Conservation (phyloP, 2,329 filamentous ascomycete genomes). For the Hypocreales sp. region DNA sequence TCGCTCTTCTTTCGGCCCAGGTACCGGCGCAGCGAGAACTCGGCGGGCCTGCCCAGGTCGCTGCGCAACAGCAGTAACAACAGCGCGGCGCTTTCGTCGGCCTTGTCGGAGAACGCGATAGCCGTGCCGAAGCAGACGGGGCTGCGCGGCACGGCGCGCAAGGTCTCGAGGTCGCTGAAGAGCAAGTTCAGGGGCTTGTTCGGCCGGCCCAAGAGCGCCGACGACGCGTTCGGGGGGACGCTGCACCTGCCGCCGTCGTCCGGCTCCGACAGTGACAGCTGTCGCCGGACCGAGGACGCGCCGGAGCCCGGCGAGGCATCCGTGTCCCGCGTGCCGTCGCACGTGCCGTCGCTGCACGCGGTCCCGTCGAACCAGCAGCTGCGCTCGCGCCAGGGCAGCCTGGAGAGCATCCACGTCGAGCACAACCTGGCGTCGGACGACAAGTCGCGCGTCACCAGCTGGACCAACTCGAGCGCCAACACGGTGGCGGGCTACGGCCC, state of each 20-base stretch:
- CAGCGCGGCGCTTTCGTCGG: constrained; percentile 17
- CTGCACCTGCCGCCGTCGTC: constrained; percentile 3
- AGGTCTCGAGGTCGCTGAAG: constrained; percentile 46
- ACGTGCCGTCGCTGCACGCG: constrained; percentile 32
- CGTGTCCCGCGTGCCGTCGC: constrained; percentile 31
- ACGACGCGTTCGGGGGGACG: constrained; percentile 4
- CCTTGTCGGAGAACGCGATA: constrained; percentile 10
- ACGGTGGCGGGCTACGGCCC: constrained; percentile 30
- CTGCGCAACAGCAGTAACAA: constrained; percentile 29
- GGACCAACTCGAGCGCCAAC: constrained; percentile 47
- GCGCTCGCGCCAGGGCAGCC: constrained; percentile 37
- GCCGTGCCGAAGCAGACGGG: constrained; percentile 12
- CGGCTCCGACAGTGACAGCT: constrained; percentile 13
- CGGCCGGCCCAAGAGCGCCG: constrained; percentile 9
- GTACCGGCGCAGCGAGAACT: constrained; percentile 15
- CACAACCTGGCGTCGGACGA: constrained; percentile 27
- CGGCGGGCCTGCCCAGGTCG: constrained; percentile 28
- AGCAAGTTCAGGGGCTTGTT: constrained; percentile 37
- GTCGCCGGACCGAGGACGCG: constrained; percentile 16
- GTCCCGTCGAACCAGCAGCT: constrained; percentile 29
- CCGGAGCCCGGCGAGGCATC: constrained; percentile 23
- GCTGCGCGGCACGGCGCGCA: constrained; percentile 38
- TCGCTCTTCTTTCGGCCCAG: constrained; percentile 28
- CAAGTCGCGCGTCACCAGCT: constrained; percentile 56
- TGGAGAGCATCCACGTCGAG: constrained; percentile 31